phyloP scores from a whole-genome alignment of 176 grass and related monocot genomes.

The Zea luxurians region DNA sequence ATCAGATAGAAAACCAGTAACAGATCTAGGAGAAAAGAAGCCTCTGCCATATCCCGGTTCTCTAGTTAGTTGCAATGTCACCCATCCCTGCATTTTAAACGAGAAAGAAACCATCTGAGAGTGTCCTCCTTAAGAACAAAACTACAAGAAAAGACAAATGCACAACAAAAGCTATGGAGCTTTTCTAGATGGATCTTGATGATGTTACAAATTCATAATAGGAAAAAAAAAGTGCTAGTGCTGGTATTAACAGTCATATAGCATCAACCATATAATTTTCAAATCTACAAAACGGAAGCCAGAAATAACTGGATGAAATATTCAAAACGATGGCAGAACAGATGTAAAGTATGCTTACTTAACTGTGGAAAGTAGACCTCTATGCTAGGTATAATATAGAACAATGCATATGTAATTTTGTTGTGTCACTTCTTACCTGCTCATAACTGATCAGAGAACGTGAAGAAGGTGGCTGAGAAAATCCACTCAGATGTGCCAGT shows the following conservation, averaged over 20 bases:
- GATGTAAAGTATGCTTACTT: background rate
- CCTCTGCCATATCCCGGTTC: slow-evolving; percentile 70
- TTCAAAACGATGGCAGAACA: slow-evolving; percentile 5
- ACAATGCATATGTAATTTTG: slow-evolving; percentile 15
- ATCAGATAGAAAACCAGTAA: slow-evolving; percentile 94
- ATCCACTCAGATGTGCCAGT: slow-evolving; percentile 97
- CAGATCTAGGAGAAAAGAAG: slow-evolving; percentile 93
- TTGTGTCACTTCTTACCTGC: slow-evolving; percentile 52
- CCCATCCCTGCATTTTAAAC: slow-evolving; percentile 64
- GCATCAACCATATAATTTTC: background rate
- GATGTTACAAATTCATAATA: background rate
- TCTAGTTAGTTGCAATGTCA: slow-evolving; percentile 80
- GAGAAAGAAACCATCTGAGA: slow-evolving; percentile 22
- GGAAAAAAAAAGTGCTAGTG: background rate
- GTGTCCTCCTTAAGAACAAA: slow-evolving; percentile 11
- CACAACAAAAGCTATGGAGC: slow-evolving; percentile 26
- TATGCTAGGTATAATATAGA: slow-evolving; percentile 29
- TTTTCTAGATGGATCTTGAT: slow-evolving; percentile 27
- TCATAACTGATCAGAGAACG: slow-evolving; percentile 91
- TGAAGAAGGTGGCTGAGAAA: slow-evolving; percentile 91
- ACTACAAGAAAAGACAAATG: slow-evolving; percentile 31
- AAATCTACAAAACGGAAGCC: slow-evolving; percentile 24
- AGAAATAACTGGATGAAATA: background rate
- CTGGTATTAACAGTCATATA: slow-evolving; percentile 10
- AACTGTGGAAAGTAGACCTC: background rate